A percentile compares a stretch with the other conserved stretches of the same genome.
phyloP scores from a whole-genome alignment of 352 stramenopile genomes.

The Phytopythium litorale region DNA sequence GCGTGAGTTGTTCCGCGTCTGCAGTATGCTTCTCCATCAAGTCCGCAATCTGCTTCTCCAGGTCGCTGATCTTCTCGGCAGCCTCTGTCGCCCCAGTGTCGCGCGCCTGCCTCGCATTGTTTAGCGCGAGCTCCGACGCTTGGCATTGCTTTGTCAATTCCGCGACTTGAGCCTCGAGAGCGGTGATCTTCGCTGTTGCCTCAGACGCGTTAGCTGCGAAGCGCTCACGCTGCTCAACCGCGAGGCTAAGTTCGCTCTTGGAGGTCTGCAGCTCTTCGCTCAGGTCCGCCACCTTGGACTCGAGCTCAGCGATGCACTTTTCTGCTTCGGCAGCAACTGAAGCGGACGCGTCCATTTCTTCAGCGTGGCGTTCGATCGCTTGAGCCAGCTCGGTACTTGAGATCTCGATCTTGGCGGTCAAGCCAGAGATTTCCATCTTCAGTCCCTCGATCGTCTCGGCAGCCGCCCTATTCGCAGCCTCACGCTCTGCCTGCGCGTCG shows the following conservation, averaged over 20 bases:
- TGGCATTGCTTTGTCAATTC: constrained; percentile 11
- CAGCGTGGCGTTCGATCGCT: neutral
- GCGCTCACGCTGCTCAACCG: constrained; percentile 8
- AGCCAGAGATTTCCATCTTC: neutral
- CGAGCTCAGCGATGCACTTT: constrained; percentile 5
- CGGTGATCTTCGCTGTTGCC: constrained; percentile 8
- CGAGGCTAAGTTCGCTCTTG: constrained; percentile 12
- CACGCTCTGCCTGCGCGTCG: neutral
- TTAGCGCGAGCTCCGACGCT: constrained; percentile 8
- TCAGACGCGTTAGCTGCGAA: constrained; percentile 9
- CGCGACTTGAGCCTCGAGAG: constrained; percentile 18
- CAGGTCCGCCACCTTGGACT: constrained; percentile 4
- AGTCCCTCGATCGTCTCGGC: neutral
- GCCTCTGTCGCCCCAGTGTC: neutral
- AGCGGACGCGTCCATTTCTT: neutral
- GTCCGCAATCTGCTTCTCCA: constrained; percentile 7
- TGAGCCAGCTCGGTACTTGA: neutral
- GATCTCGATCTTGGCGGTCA: neutral
- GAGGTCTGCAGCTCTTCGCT: constrained; percentile 12
- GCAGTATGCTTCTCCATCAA: neutral
- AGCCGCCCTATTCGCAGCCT: neutral
- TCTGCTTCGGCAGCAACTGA: neutral
- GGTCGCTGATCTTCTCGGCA: neutral
- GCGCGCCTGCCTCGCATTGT: neutral
- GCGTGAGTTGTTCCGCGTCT: neutral